Evolutionary conservation across 2,329 filamentous ascomycete species (phyloP), one percentile per base, ranked within the genome.

Genomic region (Scytalidium sp.): DNA sequence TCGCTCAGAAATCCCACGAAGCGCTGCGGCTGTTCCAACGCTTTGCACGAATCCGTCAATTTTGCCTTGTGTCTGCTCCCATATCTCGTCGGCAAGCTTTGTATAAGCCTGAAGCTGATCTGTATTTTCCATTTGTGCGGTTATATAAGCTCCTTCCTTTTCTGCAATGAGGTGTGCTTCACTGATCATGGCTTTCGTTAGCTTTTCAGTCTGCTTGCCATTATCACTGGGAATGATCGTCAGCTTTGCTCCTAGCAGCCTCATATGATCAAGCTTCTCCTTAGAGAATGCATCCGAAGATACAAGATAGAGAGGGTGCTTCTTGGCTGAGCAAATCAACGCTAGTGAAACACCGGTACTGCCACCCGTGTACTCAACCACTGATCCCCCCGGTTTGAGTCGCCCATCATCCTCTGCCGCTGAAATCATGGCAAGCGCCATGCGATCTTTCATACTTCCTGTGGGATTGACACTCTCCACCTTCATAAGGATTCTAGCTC

Each of bases 311-410:
- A 45, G 22, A 17, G 19, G 43, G 22, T 45, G 22, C n/a, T 27
- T 27, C 22, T 45, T 45, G 43, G 17, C 43, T 17, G 43, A 8
- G 22, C 43, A 45, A 17, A 45, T 17, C 7, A 45, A 23, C n/a
- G 43, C 43, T 17, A 45, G 21, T 1, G 50, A 55, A 17, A 51
- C 50, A 3, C 52, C 56, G 11, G 43, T 45, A 17, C 43, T 45
- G 19, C 43, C 43, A 23, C 43, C 43, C 9, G 43, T 45, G 22
- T 20, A 20, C 22, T 45, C 43, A 27, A 45, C 22, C 7, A 45
- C 43, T 8, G 43, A 8, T 8, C 19, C 22, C 11, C 22, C 22
- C 11, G 43, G 43, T 27, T 45, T 45, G n/a, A 45, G 22, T 17
- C 22, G 6, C n/a, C 43, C 43, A 11, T 27, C 19, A 23, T 6